Conservation (phyloP, 495 filamentous ascomycete genomes). For the Trichoderma parareesei region DNA sequence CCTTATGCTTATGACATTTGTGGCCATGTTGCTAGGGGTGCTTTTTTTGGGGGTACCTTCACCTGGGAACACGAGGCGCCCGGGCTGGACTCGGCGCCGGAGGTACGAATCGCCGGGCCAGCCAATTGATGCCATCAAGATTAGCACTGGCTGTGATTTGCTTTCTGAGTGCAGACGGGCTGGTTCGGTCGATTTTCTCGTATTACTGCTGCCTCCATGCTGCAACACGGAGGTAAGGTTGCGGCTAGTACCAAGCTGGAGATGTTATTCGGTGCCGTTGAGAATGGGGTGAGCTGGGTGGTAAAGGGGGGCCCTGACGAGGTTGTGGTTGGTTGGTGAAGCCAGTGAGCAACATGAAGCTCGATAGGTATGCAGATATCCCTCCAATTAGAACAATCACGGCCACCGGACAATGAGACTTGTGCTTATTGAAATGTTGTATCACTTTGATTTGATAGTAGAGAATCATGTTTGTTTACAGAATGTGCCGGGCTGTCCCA, state of each 20-base stretch:
- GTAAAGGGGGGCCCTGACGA: background rate
- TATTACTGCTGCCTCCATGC: background rate
- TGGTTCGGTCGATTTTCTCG: background rate
- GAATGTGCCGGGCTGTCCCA: slow-evolving; percentile 1
- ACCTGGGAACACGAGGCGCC: background rate
- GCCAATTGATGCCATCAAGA: background rate
- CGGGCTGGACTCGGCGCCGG: background rate
- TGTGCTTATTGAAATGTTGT: no score
- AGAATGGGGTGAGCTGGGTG: no score
- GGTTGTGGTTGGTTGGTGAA: background rate
- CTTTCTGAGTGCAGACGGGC: background rate
- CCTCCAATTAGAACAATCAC: background rate
- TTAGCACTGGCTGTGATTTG: background rate
- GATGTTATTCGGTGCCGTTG: slow-evolving; percentile 1
- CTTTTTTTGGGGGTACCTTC: background rate
- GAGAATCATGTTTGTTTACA: background rate
- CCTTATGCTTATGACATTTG: background rate
- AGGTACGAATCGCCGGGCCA: slow-evolving; percentile 7
- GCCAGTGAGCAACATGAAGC: background rate
- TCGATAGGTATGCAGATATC: background rate
- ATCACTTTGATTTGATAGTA: background rate
- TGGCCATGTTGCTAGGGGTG: background rate
- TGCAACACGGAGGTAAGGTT: background rate
- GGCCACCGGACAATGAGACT: no score
- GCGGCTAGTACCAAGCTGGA: slow-evolving; percentile 4